Evolutionary conservation across 257 asterid species (phyloP), one percentile per base, ranked within the genome.

Genomic region (Cruciata laevipes): DNA sequence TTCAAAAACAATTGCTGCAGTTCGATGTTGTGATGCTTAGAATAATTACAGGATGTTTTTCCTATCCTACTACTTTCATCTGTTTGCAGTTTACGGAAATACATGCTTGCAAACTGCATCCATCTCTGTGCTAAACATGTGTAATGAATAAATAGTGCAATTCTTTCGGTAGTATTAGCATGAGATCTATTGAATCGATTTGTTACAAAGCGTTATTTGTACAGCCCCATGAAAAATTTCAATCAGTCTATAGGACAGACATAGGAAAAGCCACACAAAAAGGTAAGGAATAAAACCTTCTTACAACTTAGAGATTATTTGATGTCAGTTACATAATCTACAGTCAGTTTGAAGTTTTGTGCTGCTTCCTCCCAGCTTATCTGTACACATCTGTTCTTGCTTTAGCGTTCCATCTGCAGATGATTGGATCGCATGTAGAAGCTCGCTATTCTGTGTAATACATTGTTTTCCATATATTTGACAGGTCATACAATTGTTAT

Each of bases 251-350:
- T 53, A 53, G 12, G 25, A 52, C 13, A 27, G 21, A 20, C 61
- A 55, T 55, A 5, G 61, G 17, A 32, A 52, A 52, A 21, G 13
- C 10, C 7, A 12, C 10, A 1, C 17, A 20, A 9, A 20, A 47
- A 23, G 6, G 16, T 6, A 17, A 18, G 25, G 16, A 37, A 44
- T 27, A 17, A 42, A 25, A 60, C 23, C 53, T 49, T 51, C 21
- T 33, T 53, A 67, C 64, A 67, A 61, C 62, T 33, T 64, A n/a
- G 24, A n/a, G 24, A 16, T 32, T 44, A 52, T 38, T 51, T 62
- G 66, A 35, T 18, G 61, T 64, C 53, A 70, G 67, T 69, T 57
- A n/a, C 58, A 71, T 31, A 51, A 61, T 58, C 24, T 60, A 70
- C 61, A 81, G 53, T 59, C 57, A 24, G 67, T 49, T 5, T 67